Conservation (phyloP, 2,329 filamentous ascomycete species). For the Aspergillus bombycis region DNA sequence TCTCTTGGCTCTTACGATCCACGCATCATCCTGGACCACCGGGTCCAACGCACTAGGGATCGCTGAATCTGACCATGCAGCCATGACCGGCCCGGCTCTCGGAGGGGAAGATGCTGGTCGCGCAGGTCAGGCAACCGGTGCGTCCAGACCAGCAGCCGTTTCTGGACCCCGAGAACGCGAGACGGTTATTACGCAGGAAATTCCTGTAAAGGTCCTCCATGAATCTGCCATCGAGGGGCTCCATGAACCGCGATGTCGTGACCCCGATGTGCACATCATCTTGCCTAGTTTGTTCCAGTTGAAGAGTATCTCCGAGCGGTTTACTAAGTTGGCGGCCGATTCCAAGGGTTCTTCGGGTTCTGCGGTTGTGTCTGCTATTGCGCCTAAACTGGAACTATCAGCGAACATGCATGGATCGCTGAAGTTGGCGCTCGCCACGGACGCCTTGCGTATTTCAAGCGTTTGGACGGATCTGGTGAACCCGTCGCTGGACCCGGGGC, state of each 20-base stretch:
- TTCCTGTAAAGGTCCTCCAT: slow-evolving; percentile 89
- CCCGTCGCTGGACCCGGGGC: slow-evolving; percentile 79
- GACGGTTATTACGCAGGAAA: slow-evolving; percentile 91
- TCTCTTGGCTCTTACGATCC: slow-evolving; percentile 86
- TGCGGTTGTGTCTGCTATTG: slow-evolving; percentile 24
- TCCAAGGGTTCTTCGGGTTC: slow-evolving; percentile 42
- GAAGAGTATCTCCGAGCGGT: slow-evolving; percentile 92
- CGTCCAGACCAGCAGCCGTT: slow-evolving; percentile 36
- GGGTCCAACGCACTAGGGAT: slow-evolving; percentile 60
- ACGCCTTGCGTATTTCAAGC: slow-evolving; percentile 81
- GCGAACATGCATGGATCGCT: slow-evolving; percentile 95
- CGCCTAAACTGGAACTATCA: slow-evolving; percentile 76
- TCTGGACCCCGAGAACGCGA: slow-evolving; percentile 72
- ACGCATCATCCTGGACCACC: slow-evolving; percentile 56
- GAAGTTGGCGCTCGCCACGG: slow-evolving; percentile 76
- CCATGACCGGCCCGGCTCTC: not conserved
- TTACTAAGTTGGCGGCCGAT: slow-evolving; percentile 70
- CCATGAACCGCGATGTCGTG: slow-evolving; percentile 86
- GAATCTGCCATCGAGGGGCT: slow-evolving; percentile 85
- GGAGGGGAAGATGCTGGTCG: not conserved
- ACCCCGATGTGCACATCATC: slow-evolving; percentile 92
- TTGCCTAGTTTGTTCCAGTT: slow-evolving; percentile 84
- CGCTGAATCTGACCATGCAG: slow-evolving; percentile 25
- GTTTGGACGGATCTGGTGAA: slow-evolving; percentile 86
- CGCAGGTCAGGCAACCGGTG: not conserved